Evolutionary conservation across 2,329 filamentous ascomycete species (phyloP), one percentile per base, ranked within the genome.

Genomic region (Paraconiothyrium brasiliense): DNA sequence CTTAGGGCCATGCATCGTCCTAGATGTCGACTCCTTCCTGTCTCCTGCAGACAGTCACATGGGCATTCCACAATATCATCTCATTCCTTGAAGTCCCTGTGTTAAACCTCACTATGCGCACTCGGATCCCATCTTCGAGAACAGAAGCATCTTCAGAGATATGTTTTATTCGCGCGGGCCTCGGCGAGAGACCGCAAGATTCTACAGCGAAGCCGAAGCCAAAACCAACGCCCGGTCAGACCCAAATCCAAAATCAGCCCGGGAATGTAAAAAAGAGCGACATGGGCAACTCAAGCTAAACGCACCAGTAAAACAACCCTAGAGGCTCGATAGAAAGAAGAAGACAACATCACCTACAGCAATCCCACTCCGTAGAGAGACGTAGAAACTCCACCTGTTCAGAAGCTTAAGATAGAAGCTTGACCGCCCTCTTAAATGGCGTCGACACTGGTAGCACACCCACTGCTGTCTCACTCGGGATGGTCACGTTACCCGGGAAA

Each of bases 221-320:
- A 39, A 16, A 41, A 14, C 39, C 39, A 41, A 41, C 39, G 39
- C 39, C 39, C 39, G 39, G n/a, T n/a, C 14, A 20, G 46, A 46
- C 22, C 10, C 35, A 34, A 54, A 11, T 22, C 13, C 52, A 22
- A 35, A 34, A 7, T 1, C 44, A 34, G 51, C 63, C 64, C 65
- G 68, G 39, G 67, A 63, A 61, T 34, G 24, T 63, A 22, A 67
- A 62, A 20, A 62, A 20, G 68, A 69, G 68, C 63, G 63, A 68
- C 63, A 64, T 69, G 65, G 67, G 65, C 60, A 63, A 44, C 57
- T 22, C 27, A 44, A 37, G 32, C 54, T 16, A 46, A n/a, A 20
- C 16, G 1, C 1, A 41, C 14, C 9, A 41, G 13, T 20, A n/a
- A 46, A 46, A 24, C 20, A 46, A 10, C 43, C 43, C 43, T 46